A percentile compares a stretch with the other conserved stretches of the same genome.
phyloP scores from a whole-genome alignment of 176 grass and related monocot species.

The Puya raimondii region DNA sequence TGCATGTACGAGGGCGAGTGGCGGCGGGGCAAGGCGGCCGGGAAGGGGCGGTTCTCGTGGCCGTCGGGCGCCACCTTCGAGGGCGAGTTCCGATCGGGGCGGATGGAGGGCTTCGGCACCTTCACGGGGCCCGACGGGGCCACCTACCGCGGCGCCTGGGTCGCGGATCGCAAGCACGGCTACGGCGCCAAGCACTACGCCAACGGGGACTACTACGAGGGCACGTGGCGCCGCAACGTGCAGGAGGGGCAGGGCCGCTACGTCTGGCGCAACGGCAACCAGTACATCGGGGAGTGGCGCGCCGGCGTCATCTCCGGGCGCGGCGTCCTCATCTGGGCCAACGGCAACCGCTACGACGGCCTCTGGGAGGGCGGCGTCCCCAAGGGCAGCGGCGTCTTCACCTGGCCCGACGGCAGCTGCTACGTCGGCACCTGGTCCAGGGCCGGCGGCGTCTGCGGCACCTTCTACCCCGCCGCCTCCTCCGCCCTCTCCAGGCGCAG shows the following conservation, averaged over 20 bases:
- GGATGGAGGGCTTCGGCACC: constrained; percentile 74
- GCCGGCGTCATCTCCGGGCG: constrained; percentile 80
- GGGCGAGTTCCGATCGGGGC: constrained; percentile 67
- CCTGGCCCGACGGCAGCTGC: constrained; percentile 81
- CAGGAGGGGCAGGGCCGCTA: constrained; percentile 92
- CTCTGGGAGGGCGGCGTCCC: constrained; percentile 83
- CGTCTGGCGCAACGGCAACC: constrained; percentile 83
- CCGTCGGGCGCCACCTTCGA: constrained; percentile 88
- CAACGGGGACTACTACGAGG: constrained; percentile 96
- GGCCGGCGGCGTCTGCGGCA: constrained; percentile 53
- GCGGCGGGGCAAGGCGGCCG: constrained; percentile 66
- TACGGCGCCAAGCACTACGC: constrained; percentile 67
- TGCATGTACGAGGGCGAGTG: constrained; percentile 94
- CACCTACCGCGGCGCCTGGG: constrained; percentile 72
- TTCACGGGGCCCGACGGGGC: constrained; percentile 67
- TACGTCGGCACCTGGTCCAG: constrained; percentile 72
- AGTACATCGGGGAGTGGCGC: constrained; percentile 94
- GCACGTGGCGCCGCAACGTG: constrained; percentile 70
- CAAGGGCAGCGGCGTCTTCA: constrained; percentile 66
- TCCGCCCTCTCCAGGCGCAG: neutral
- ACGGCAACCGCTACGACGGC: constrained; percentile 88
- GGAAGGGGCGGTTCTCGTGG: constrained; percentile 88
- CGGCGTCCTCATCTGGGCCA: constrained; percentile 82
- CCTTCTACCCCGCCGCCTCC: constrained; percentile 54
- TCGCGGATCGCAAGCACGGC: constrained; percentile 63